Base-by-base conservation (phyloP, 106 monocot species). In the Dioscorea alata region DNA sequence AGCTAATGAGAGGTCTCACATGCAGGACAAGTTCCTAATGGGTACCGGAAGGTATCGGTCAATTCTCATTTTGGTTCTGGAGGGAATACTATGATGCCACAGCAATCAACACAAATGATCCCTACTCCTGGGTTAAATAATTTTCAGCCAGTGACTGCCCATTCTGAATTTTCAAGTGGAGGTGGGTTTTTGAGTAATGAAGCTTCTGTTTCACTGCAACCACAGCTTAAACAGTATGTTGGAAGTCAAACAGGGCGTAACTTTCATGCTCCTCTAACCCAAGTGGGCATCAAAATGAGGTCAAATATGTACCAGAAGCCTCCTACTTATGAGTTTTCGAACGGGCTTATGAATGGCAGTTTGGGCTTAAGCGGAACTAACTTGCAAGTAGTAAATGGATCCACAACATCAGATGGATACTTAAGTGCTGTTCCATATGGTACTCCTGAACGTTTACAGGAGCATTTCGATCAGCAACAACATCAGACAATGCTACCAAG, bases 41-140 rank as follows among this genome's bases (percentile, higher is more conserved):
- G 87, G 8, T 89, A 87, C 79, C 78, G 71, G 69, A 84, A 84
- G 65, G 23, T 71, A 61, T 56, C 86, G 34, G 58, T 28, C 59
- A 89, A 79, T 67, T 52, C 80, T 73, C 66, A 75, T 35, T 57
- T 86, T 28, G 71, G 78, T 56, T 42, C 42, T 42, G 42, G 42
- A 42, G 73, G 75, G 48, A 86, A 58, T 56, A 86, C 23, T 76
- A 74, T 74, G 4, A 60, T 85, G 60, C 59, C 80, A 61, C 78
- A 78, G 16, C 82, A 82, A 66, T 72, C 81, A 58, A 93, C 68
- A 60, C 92, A 90, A 61, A 93, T 99, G 93, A 90, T 99, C 18
- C 99, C 93, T 31, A 90, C 99, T 52, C 99, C 93, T 68, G 93
- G 99, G 49, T 88, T 93, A 35, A 93, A 75, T 65, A 83, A 81